Evolutionary conservation across 352 stramenopile species (phyloP).

Genomic region (Phytophthora sojae): DNA sequence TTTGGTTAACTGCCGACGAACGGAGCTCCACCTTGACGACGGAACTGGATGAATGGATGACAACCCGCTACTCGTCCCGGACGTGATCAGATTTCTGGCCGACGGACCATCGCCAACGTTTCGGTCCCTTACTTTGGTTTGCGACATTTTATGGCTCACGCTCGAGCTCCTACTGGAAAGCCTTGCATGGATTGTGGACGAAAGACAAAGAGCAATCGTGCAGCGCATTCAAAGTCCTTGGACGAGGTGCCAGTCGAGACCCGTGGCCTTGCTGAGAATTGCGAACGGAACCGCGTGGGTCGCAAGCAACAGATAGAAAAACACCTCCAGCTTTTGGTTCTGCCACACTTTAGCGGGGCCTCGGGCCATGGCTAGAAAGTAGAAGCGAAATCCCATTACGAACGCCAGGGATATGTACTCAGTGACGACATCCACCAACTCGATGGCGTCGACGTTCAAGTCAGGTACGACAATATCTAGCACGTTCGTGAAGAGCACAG

Average conservation of each 20-base stretch:
- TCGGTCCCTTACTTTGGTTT: neutral
- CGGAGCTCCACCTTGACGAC: neutral
- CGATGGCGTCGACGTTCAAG: neutral
- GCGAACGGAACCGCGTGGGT: slow-evolving; percentile 47
- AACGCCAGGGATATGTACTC: slow-evolving; percentile 45
- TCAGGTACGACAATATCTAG: slow-evolving; percentile 12
- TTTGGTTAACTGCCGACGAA: neutral
- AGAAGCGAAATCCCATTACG: slow-evolving; percentile 53
- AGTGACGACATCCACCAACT: slow-evolving; percentile 30
- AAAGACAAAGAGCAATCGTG: slow-evolving; percentile 34
- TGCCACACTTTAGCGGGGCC: slow-evolving; percentile 18
- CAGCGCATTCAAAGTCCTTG: slow-evolving; percentile 41
- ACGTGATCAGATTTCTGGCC: neutral
- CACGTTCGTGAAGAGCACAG: slow-evolving; percentile 14
- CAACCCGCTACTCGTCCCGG: neutral
- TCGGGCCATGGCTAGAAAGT: slow-evolving; percentile 37
- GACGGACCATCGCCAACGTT: neutral
- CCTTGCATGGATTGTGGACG: slow-evolving; percentile 24
- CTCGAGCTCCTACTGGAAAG: neutral
- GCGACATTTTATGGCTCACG: neutral
- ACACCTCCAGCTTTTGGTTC: slow-evolving; percentile 28
- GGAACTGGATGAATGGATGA: neutral
- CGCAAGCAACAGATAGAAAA: slow-evolving; percentile 38
- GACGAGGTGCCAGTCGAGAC: slow-evolving; percentile 37
- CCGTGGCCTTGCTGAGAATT: slow-evolving; percentile 20